A percentile compares a stretch with the other conserved stretches of the same genome.
These are phyloP conservation scores for Rhodotorula sp. DNA, from an alignment of 1,284 basidiomycete genomes.

Conservation along the genomic window DNA sequence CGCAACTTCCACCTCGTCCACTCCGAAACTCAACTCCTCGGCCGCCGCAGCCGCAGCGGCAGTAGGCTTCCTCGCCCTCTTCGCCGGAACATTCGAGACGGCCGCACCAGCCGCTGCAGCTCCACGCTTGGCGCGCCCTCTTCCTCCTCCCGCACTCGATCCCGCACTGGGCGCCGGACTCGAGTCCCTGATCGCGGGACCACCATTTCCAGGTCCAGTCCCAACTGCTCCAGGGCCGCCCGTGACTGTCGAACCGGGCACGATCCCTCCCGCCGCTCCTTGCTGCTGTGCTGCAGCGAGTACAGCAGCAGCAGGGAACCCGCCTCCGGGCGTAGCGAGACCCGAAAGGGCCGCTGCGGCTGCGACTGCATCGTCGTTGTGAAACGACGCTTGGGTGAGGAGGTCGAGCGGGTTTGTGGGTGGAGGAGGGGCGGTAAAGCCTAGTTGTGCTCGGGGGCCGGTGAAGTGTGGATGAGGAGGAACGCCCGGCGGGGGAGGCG, in stretches of 20 bases:
- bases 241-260: slow-evolving; percentile 14
- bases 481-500: neutral
- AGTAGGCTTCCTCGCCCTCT: slow-evolving; percentile 8
- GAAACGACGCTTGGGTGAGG: slow-evolving; percentile 38
- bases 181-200: neutral
- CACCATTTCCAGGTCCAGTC: neutral
- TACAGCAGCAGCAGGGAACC: slow-evolving; percentile 23
- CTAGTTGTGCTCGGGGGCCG: slow-evolving; percentile 52
- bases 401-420: slow-evolving; percentile 46
- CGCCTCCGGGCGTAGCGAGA: slow-evolving; percentile 35
- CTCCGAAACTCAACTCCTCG: neutral
- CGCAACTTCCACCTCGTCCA: slow-evolving; percentile 2
- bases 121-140: slow-evolving; percentile 12
- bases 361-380: slow-evolving; percentile 38
- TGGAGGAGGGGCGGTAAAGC: slow-evolving; percentile 17
- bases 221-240: neutral
- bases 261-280: neutral
- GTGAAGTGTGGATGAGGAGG: neutral
- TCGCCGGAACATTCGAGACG: neutral
- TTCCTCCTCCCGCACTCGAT: neutral
- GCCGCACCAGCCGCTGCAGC: neutral
- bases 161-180: slow-evolving; percentile 8
- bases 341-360: slow-evolving; percentile 44
- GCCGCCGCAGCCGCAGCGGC: slow-evolving; percentile 22
- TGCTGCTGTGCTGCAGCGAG: slow-evolving; percentile 18